These are phyloP conservation scores for Dothidotthia symphoricarpi DNA, from an alignment of 2,329 filamentous ascomycete species.

Conservation along the genomic window DNA sequence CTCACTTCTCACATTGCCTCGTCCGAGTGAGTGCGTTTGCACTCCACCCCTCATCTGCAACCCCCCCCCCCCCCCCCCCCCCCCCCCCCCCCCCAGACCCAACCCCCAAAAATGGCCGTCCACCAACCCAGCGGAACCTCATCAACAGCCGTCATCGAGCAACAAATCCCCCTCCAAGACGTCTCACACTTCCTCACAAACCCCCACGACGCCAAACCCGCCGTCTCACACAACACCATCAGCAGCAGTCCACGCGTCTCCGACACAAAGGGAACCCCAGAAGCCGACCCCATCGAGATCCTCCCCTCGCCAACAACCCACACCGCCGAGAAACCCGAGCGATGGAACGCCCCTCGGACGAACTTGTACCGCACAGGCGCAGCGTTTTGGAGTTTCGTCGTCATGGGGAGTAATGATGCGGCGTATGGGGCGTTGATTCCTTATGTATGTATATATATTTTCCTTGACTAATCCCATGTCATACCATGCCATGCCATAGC, in stretches of 20 bases:
- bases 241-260: slow-evolving; percentile 16
- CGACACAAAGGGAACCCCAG: slow-evolving; percentile 12
- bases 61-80: too few species aligned
- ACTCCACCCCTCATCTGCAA: too few species aligned
- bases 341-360: slow-evolving; percentile 62
- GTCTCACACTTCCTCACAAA: slow-evolving; percentile 22
- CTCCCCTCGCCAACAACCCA: slow-evolving; percentile 49
- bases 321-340: slow-evolving; percentile 47
- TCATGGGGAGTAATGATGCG: slow-evolving; percentile 69
- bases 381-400: slow-evolving; percentile 61
- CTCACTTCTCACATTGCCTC: too few species aligned
- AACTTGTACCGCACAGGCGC: slow-evolving; percentile 61
- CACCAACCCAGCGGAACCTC: slow-evolving; percentile 26
- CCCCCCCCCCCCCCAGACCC: not conserved
- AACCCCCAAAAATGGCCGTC: slow-evolving; percentile 19
- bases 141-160: slow-evolving; percentile 37
- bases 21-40: too few species aligned
- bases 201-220: slow-evolving; percentile 21
- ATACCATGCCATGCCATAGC: too few species aligned
- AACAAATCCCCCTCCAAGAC: slow-evolving; percentile 33
- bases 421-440: slow-evolving; percentile 58
- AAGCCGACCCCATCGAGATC: slow-evolving; percentile 37
- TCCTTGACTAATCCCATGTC: too few species aligned
- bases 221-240: slow-evolving; percentile 7
- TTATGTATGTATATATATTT: too few species aligned